phyloP scores from a whole-genome alignment of 495 filamentous ascomycete species.

The Sphaerosporella brunnea region DNA sequence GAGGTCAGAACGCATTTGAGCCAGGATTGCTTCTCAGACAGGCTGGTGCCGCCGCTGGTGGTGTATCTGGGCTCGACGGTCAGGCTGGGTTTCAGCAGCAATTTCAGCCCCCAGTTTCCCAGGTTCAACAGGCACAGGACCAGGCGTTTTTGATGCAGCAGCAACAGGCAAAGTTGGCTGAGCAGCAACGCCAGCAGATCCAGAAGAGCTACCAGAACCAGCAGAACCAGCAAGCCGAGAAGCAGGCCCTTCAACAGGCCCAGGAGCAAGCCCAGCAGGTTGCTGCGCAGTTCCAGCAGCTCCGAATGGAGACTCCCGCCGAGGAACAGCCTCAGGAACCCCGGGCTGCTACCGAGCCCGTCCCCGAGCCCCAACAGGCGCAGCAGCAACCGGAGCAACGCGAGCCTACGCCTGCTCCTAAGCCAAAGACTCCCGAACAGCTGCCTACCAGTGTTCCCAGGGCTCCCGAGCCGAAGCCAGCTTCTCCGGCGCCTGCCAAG shows the following conservation, averaged over 20 bases:
- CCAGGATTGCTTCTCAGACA: slow-evolving; percentile 23
- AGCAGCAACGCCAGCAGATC: slow-evolving; percentile 24
- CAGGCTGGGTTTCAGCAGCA: slow-evolving; percentile 18
- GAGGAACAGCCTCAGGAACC: slow-evolving; percentile 15
- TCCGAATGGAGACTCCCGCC: slow-evolving; percentile 15
- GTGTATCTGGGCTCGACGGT: slow-evolving; percentile 12
- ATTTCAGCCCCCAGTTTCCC: slow-evolving; percentile 29
- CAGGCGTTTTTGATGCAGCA: slow-evolving; percentile 24
- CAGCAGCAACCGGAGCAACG: neutral
- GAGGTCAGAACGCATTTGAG: slow-evolving; percentile 23
- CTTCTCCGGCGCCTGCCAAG: slow-evolving; percentile 31
- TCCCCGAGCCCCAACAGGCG: slow-evolving; percentile 8
- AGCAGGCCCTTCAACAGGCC: slow-evolving; percentile 39
- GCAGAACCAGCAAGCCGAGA: slow-evolving; percentile 38
- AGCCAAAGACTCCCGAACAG: slow-evolving; percentile 14
- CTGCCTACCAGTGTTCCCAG: too few relatives aligned
- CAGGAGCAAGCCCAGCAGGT: slow-evolving; percentile 36
- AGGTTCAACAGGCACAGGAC: slow-evolving; percentile 37
- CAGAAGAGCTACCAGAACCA: slow-evolving; percentile 31
- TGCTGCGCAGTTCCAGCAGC: slow-evolving; percentile 18
- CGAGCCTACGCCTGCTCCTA: slow-evolving; percentile 3
- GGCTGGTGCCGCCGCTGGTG: slow-evolving; percentile 22
- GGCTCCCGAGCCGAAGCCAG: slow-evolving; percentile 12
- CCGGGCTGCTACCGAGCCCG: slow-evolving; percentile 11
- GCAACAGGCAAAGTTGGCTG: slow-evolving; percentile 36